Percentiles rank a stretch among this genome's conserved stretches.
These are phyloP conservation scores for Cystobasidium sp. DNA, from an alignment of 1,284 basidiomycete genomes.

Conservation along the genomic window DNA sequence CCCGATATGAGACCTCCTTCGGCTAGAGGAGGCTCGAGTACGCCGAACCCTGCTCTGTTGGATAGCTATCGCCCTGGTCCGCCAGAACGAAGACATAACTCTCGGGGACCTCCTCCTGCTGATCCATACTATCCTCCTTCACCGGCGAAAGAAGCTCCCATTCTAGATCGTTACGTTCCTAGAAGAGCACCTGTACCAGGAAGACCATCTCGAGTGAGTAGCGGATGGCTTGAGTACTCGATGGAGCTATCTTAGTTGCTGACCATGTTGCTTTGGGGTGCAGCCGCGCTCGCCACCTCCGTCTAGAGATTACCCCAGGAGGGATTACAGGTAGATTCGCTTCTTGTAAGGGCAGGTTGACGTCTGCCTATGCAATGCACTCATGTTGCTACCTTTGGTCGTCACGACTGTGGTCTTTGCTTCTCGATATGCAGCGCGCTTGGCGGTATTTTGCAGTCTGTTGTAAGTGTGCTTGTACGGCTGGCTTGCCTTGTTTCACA, in stretches of 20 bases:
- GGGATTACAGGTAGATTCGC: constrained; percentile 1
- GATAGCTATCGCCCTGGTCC: constrained; percentile 21
- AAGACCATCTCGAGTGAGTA: not conserved
- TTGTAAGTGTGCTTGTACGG: no score
- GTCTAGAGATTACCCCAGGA: not conserved
- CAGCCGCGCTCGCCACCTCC: constrained; percentile 4
- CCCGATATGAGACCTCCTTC: not conserved
- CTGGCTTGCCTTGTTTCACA: no score
- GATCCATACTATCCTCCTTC: not conserved
- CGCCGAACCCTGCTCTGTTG: constrained; percentile 12
- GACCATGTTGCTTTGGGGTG: not conserved
- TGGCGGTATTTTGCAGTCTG: no score
- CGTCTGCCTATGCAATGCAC: no score
- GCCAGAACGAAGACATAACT: constrained; percentile 1
- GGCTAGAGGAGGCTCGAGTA: constrained; percentile 4
- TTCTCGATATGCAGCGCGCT: no score
- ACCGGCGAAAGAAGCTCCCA: not conserved
- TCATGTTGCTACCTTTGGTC: no score
- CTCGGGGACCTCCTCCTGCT: not conserved
- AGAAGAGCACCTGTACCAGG: not conserved
- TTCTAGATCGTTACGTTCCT: constrained; percentile 18
- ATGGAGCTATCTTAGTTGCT: no score
- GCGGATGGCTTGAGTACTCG: not conserved
- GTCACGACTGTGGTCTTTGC: not conserved
- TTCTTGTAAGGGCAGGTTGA: no score